Conservation (phyloP, 2,329 filamentous ascomycete species). For the Ophiostoma montium region DNA sequence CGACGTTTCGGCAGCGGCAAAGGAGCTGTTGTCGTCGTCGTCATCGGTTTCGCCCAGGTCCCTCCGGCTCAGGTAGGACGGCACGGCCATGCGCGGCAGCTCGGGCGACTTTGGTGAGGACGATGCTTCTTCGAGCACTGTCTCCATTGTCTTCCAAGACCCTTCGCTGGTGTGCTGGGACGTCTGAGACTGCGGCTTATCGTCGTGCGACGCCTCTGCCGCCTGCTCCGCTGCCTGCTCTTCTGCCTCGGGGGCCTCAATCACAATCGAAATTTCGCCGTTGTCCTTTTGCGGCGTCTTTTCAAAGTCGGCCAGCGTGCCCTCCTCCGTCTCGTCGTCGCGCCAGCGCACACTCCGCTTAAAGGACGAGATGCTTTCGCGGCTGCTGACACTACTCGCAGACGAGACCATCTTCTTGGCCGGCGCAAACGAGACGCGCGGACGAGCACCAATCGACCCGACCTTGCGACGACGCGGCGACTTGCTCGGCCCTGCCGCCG, state of each 20-base stretch:
- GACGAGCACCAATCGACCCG: constrained; percentile 38
- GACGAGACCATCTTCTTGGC: constrained; percentile 55
- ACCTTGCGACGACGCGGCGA: constrained; percentile 71
- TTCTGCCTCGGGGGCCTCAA: background rate
- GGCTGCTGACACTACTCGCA: background rate
- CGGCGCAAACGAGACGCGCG: constrained; percentile 68
- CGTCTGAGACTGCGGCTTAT: background rate
- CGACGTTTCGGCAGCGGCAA: constrained; percentile 27
- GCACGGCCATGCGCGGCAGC: constrained; percentile 19
- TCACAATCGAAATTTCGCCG: background rate
- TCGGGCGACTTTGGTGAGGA: constrained; percentile 27
- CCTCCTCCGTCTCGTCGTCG: constrained; percentile 72
- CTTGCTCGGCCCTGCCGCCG: constrained; percentile 51
- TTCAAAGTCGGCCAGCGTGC: constrained; percentile 77
- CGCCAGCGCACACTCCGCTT: constrained; percentile 83
- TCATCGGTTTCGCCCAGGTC: constrained; percentile 7
- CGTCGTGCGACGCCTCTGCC: background rate
- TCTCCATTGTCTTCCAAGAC: constrained; percentile 5
- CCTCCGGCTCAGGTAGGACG: constrained; percentile 6
- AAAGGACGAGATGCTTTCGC: constrained; percentile 20
- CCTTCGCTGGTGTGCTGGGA: background rate
- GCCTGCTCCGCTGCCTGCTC: background rate
- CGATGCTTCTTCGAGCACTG: constrained; percentile 3
- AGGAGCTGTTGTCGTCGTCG: constrained; percentile 7
- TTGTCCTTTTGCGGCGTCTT: constrained; percentile 61